These are phyloP conservation scores for Digitaria exilis DNA, from an alignment of 202 grass and related monocot genomes.

Conservation along the genomic window DNA sequence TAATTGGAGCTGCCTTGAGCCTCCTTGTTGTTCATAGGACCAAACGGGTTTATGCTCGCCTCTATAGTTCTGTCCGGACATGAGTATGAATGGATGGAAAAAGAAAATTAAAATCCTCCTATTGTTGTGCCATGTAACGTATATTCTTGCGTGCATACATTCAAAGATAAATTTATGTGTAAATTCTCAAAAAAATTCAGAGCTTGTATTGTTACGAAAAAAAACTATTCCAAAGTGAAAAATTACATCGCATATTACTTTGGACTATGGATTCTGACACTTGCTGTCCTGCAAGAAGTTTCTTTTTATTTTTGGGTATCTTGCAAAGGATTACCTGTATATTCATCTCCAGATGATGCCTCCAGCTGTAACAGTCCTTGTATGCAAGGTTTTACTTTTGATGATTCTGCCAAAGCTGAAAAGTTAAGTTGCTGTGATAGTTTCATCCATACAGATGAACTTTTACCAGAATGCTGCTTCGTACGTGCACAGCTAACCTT, in stretches of 20 bases:
- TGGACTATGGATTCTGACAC: background rate
- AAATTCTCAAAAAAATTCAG: constrained; percentile 13
- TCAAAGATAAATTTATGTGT: background rate
- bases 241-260: background rate
- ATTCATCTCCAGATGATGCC: constrained; percentile 19
- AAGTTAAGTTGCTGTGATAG: background rate
- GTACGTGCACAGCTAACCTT: background rate
- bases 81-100: constrained; percentile 34
- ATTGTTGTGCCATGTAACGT: constrained; percentile 21
- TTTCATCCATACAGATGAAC: background rate
- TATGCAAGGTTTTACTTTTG: background rate
- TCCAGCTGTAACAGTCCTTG: background rate
- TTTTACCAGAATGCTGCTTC: background rate
- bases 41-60: constrained; percentile 56
- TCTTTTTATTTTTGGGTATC: background rate
- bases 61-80: constrained; percentile 48
- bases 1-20: constrained; percentile 57
- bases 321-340: background rate
- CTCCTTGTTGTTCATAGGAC: constrained; percentile 72
- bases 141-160: constrained; percentile 11
- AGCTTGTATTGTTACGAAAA: constrained; percentile 35
- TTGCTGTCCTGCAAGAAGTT: background rate
- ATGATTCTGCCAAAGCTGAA: constrained; percentile 13
- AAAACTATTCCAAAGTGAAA: background rate
- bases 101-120: constrained; percentile 3